Conservation (phyloP, 2,329 filamentous ascomycete genomes). For the Verticillium nonalfalfae region DNA sequence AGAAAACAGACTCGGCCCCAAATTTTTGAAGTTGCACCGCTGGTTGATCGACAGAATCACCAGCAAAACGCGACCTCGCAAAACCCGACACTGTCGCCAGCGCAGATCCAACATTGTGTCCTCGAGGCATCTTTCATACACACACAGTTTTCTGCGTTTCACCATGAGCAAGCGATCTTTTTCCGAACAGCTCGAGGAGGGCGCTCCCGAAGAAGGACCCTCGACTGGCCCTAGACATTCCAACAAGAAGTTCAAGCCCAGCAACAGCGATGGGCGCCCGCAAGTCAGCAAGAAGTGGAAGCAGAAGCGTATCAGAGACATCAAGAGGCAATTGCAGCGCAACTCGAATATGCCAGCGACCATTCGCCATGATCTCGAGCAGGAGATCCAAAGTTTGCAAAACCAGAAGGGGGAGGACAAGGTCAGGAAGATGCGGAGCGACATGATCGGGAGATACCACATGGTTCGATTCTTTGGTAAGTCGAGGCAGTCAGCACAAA, state of each 20-base stretch:
- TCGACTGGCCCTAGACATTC: constrained; percentile 10
- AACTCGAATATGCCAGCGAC: constrained; percentile 56
- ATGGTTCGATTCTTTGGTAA: constrained; percentile 80
- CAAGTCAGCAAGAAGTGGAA: constrained; percentile 48
- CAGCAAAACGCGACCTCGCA: neutral
- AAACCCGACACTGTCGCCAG: neutral
- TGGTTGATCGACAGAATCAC: neutral
- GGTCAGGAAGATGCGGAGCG: constrained; percentile 54
- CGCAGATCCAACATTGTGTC: neutral
- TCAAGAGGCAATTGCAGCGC: constrained; percentile 59
- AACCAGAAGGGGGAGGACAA: constrained; percentile 55
- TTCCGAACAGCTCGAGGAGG: constrained; percentile 11
- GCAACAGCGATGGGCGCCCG: constrained; percentile 13
- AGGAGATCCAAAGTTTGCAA: constrained; percentile 62
- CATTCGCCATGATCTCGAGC: constrained; percentile 62
- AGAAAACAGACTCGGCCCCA: neutral
- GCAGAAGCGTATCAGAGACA: constrained; percentile 66
- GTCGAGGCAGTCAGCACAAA: constrained; percentile 12
- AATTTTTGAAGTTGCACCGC: constrained; percentile 15
- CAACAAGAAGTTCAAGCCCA: constrained; percentile 26
- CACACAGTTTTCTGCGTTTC: neutral
- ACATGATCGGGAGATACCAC: constrained; percentile 75
- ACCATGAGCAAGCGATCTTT: neutral
- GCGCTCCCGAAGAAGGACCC: constrained; percentile 10
- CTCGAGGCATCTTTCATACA: too few relatives aligned